Evolutionary conservation across 495 filamentous ascomycete genomes (phyloP), one percentile per base, ranked within the genome.

Genomic region (Parathielavia hyrcaniae): DNA sequence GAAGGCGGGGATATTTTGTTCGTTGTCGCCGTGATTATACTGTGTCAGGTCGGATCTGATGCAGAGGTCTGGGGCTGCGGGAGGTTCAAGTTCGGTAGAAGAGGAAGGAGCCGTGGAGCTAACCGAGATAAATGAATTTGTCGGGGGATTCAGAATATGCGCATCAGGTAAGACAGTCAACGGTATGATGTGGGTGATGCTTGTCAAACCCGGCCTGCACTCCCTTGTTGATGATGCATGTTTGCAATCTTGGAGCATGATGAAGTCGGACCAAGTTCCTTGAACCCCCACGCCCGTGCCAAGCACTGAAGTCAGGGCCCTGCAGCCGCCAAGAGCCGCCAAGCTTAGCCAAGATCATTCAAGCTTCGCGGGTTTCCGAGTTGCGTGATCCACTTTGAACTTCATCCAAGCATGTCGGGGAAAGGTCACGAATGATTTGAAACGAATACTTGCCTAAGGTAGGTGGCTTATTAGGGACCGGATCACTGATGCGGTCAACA

Each of bases 1-100:
- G 59, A 86, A 81, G 51, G 44, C 40, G 39, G 51, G 51, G n/a
- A n/a, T 39, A 54, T 54, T 44, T 19, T 54, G 50, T 19, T 17
- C 13, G n/a, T 20, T 44, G 5, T 44, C 11, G 0, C 8, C 10
- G 19, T 20, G 17, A 12, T 9, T 44, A 17, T 5, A 16, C 16
- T 10, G 17, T 17, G 6, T 43, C 17, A 16, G 19, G 41, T 44
- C 16, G n/a, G n/a, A n/a, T 30, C 26, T 30, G 26, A 30, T n/a
- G 26, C 26, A 6, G 26, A 30, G 26, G 26, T 30, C 6, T 30
- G 26, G 26, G 26, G 6, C 26, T 6, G 26, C 6, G 26, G 26
- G 26, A 43, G 40, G 2, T 43, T n/a, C n/a, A n/a, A n/a, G 40
- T 36, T 36, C 41, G 49, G 36, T 53, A 48, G 13, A 16, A 14